Conservation (phyloP, 2,329 filamentous ascomycete species). For the Cryphonectria naterciae region DNA sequence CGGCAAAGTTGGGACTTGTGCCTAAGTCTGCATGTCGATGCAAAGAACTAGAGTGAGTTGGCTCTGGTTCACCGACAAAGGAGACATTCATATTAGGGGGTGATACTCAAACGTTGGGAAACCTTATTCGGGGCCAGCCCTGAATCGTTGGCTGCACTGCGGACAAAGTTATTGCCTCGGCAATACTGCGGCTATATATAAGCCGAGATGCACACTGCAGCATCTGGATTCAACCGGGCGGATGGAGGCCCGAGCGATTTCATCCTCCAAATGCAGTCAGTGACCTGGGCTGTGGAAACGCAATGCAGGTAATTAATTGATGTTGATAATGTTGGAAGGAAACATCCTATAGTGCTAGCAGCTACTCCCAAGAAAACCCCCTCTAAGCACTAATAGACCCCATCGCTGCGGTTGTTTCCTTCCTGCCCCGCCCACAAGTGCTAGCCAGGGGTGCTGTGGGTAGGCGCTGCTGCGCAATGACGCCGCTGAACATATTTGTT, state of each 20-base stretch:
- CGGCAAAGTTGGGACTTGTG: background rate
- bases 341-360: background rate
- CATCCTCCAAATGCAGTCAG: background rate
- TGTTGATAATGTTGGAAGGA: background rate
- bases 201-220: background rate
- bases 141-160: background rate
- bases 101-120: background rate
- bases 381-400: background rate
- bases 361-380: too few species aligned
- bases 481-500: background rate
- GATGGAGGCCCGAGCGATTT: background rate
- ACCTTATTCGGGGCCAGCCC: conserved; percentile 1
- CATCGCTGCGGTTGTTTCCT: background rate
- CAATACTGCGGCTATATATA: background rate
- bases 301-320: background rate
- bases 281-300: background rate
- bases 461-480: background rate
- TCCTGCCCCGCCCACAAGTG: background rate
- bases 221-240: background rate
- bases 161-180: conserved; percentile 4
- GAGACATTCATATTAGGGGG: background rate
- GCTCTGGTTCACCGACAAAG: background rate
- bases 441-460: background rate
- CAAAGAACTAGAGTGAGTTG: background rate
- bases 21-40: background rate